These are phyloP conservation scores for Pisolithus sp. DNA, from an alignment of 768 basidiomycete species.

Conservation along the genomic window DNA sequence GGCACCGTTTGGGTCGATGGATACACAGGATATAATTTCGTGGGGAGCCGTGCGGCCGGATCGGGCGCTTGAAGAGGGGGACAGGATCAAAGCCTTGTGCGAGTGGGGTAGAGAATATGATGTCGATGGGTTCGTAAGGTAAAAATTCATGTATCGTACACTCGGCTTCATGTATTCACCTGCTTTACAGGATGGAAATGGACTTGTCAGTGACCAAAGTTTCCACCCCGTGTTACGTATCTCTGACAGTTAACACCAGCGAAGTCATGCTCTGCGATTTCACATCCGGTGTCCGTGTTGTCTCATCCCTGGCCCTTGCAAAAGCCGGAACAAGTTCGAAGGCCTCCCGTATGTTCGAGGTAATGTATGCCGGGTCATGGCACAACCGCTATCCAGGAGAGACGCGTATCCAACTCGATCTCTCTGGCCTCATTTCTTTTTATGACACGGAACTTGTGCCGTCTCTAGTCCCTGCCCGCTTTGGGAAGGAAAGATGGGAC, in stretches of 20 bases:
- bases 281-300: too few relatives aligned
- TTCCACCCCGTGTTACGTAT: not conserved
- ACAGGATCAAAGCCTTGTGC: not conserved
- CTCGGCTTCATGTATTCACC: not conserved
- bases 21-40: not conserved
- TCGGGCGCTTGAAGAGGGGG: not conserved
- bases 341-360: constrained; percentile 2
- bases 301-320: too few relatives aligned
- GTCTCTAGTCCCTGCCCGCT: constrained; percentile 19
- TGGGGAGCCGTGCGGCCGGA: not conserved
- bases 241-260: too few relatives aligned
- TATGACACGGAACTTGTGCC: constrained; percentile 36
- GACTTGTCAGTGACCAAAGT: not conserved
- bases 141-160: not conserved
- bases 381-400: constrained; percentile 40
- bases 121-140: not conserved
- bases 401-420: constrained; percentile 37
- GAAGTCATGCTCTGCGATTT: too few relatives aligned
- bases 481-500: constrained; percentile 28
- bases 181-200: not conserved
- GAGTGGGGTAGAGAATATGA: too few relatives aligned
- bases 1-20: not conserved
- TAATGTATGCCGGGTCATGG: constrained; percentile 34
- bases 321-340: too few relatives aligned
- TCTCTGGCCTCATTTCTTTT: constrained; percentile 36